Base-by-base conservation (phyloP, 2,329 filamentous ascomycete genomes). In the Diplodia corticola region DNA sequence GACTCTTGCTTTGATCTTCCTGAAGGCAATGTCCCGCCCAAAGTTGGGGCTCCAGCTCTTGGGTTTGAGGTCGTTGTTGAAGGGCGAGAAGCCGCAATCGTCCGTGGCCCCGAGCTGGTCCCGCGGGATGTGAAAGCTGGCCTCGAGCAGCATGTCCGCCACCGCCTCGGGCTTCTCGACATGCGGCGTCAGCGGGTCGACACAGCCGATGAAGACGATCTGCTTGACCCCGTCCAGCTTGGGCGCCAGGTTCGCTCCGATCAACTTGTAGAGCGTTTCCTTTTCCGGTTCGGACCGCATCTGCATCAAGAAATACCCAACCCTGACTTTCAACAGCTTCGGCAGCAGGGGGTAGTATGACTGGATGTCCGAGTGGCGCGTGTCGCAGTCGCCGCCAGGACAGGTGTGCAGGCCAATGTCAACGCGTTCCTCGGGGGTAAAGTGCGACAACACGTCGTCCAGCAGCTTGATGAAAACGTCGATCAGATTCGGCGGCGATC, bases 31-130 rank as follows among this genome's bases (percentile, higher is more conserved):
- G 26, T 65, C 63, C 2, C 63, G 20, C n/a, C 63, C 63, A 5
- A 65, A 65, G 10, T 65, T 65, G 4, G 63, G 63, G 24, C 63
- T 65, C 63, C 63, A 65, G 20, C 63, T 65, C 51, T 65, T 65
- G 63, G 63, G 63, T 30, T 65, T 65, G 22, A 65, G 51, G 40
- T 65, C 63, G 40, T 65, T 65, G 51, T 57, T 65, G 51, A 65
- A 65, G 1, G 63, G 63, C 9, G 50, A 55, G 15, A 65, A 65
- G 3, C 63, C 63, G 51, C 63, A 65, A 26, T 65, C 63, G 63
- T 65, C 63, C n/a, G 63, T 65, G 50, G 63, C 63, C 28, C 63
- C 63, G 3, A 65, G 63, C 50, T 65, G 63, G 40, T 65, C 28
- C 12, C 28, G n/a, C 17, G 63, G 63, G 12, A 65, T 65, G 51